Evolutionary conservation across 768 basidiomycete genomes (phyloP).

Genomic region (Collybiopsis confluens): DNA sequence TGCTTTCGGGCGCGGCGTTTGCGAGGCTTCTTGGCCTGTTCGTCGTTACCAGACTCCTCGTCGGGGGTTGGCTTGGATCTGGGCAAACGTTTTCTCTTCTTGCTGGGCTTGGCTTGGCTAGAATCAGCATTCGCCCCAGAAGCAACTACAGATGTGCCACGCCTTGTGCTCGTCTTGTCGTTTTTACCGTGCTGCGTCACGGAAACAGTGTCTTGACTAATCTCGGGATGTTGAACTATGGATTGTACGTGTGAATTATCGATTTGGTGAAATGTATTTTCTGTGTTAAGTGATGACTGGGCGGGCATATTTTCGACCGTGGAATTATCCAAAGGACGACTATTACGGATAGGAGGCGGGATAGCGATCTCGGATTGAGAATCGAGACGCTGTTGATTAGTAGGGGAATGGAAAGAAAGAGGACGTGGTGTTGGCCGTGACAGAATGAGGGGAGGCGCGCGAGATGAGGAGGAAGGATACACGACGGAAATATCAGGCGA

Average conservation of each 20-base stretch:
- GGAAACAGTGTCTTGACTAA: too few species aligned
- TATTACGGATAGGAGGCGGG: too few species aligned
- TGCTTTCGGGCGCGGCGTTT: constrained; percentile 24
- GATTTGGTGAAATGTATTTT: not conserved
- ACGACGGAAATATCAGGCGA: not conserved
- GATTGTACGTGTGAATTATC: not conserved
- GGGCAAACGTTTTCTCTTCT: constrained; percentile 10
- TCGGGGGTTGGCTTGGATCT: not conserved
- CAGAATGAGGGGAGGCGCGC: not conserved
- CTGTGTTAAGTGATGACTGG: not conserved
- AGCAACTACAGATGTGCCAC: not conserved
- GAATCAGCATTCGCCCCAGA: not conserved
- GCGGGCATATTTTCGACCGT: not conserved
- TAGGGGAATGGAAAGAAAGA: not conserved
- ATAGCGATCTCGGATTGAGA: too few species aligned
- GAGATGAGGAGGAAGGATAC: not conserved
- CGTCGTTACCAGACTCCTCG: not conserved
- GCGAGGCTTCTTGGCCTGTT: constrained; percentile 3
- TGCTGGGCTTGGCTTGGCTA: not conserved
- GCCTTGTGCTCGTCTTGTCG: not conserved
- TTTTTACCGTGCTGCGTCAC: too few species aligned
- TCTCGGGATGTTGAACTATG: not conserved
- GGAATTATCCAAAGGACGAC: not conserved
- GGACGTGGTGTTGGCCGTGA: not conserved
- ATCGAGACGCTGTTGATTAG: too few species aligned